Evolutionary conservation across 2,329 filamentous ascomycete genomes (phyloP).

Genomic region (Aspergillus bombycis): DNA sequence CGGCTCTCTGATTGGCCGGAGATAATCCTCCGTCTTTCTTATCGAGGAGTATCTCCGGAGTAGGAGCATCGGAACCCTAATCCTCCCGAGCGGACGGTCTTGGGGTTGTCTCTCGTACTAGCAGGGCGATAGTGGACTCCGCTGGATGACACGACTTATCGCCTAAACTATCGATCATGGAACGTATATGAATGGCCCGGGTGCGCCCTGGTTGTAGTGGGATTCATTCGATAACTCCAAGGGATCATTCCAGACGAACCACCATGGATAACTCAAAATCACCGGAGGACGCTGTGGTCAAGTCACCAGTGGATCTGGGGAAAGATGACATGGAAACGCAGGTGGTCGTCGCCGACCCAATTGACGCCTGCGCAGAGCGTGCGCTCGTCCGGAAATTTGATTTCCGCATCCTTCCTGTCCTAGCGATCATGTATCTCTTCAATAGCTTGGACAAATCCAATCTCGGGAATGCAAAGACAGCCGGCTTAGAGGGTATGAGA

Average conservation of each 20-base stretch:
- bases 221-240: not conserved
- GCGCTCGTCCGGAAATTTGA: slow-evolving; percentile 56
- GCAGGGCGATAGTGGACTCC: not conserved
- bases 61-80: not conserved
- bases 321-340: not conserved
- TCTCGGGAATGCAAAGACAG: slow-evolving; percentile 34
- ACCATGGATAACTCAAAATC: not conserved
- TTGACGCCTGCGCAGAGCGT: slow-evolving; percentile 44
- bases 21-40: not conserved
- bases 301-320: not conserved
- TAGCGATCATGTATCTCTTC: slow-evolving; percentile 60
- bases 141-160: not conserved
- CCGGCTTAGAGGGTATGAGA: slow-evolving; percentile 24
- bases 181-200: not conserved
- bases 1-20: not conserved
- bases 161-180: not conserved
- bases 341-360: slow-evolving; percentile 11
- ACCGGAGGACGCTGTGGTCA: not conserved
- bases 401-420: slow-evolving; percentile 50
- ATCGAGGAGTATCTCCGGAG: not conserved
- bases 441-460: slow-evolving; percentile 51
- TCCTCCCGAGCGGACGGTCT: not conserved
- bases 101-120: not conserved
- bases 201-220: not conserved
- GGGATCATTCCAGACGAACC: not conserved